Percentiles rank a stretch among this genome's conserved stretches.
These are phyloP conservation scores for Xylariales sp. DNA, from an alignment of 2,329 filamentous ascomycete species.

Conservation along the genomic window DNA sequence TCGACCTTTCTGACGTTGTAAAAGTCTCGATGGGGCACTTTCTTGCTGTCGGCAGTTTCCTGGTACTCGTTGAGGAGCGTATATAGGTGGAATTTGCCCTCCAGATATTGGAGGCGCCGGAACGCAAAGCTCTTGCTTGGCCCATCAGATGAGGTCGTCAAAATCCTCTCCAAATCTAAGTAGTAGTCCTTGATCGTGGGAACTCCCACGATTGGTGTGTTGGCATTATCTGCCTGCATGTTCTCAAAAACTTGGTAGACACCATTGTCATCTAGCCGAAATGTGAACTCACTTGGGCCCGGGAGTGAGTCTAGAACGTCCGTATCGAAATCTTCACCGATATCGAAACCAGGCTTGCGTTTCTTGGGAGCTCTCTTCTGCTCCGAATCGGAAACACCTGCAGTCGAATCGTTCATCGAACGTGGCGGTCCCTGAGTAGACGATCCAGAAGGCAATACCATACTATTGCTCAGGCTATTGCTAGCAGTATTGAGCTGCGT, in stretches of 20 bases:
- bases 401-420: slow-evolving; percentile 20
- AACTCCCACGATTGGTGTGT: slow-evolving; percentile 72
- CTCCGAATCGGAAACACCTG: slow-evolving; percentile 25
- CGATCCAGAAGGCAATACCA: slow-evolving; percentile 35
- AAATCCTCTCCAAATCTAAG: slow-evolving; percentile 83
- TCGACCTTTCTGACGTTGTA: slow-evolving; percentile 99
- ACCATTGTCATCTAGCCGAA: slow-evolving; percentile 74
- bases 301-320: slow-evolving; percentile 74
- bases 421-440: too few species aligned
- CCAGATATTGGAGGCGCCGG: slow-evolving; percentile 86
- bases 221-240: slow-evolving; percentile 53
- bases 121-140: slow-evolving; percentile 97
- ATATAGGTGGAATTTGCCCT: slow-evolving; percentile 96
- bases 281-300: slow-evolving; percentile 65
- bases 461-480: slow-evolving; percentile 36
- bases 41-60: slow-evolving; percentile 96
- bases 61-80: slow-evolving; percentile 93
- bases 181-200: slow-evolving; percentile 94
- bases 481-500: slow-evolving; percentile 28
- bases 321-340: slow-evolving; percentile 89
- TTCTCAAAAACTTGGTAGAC: slow-evolving; percentile 91
- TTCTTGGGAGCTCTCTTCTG: slow-evolving; percentile 49
- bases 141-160: slow-evolving; percentile 89
- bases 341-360: slow-evolving; percentile 82
- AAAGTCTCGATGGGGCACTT: slow-evolving; percentile 95